Evolutionary conservation across 129 eudicot species (phyloP).

Genomic region (Daucus carota): DNA sequence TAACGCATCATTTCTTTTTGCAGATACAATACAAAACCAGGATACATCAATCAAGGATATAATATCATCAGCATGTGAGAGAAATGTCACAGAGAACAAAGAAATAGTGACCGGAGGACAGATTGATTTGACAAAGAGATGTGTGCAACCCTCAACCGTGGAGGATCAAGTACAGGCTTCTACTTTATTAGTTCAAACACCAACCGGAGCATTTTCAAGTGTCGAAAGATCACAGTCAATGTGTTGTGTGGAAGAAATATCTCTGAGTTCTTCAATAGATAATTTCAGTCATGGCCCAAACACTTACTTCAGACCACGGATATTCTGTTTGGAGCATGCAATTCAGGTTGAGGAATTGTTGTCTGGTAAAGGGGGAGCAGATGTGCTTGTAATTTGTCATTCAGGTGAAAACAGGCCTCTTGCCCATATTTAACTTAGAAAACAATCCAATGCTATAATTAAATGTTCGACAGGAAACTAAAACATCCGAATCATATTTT

Average conservation of each 20-base stretch:
- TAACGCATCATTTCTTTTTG: too few relatives aligned
- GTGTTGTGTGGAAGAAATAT: slow-evolving; percentile 13
- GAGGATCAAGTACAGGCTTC: slow-evolving; percentile 6
- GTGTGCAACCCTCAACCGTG: background rate
- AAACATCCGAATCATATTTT: background rate
- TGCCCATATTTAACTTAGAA: background rate
- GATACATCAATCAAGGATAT: background rate
- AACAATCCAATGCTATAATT: background rate
- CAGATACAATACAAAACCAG: slow-evolving; percentile 6
- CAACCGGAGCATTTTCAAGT: slow-evolving; percentile 13
- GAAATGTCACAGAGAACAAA: background rate
- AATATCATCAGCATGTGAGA: background rate
- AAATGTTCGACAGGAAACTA: background rate
- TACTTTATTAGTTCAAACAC: background rate
- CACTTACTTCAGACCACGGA: slow-evolving; percentile 54
- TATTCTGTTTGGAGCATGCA: slow-evolving; percentile 95
- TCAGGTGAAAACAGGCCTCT: slow-evolving; percentile 49
- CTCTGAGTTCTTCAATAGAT: slow-evolving; percentile 16
- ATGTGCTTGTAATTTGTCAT: slow-evolving; percentile 83
- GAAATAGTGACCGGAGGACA: background rate
- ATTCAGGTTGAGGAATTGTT: slow-evolving; percentile 59
- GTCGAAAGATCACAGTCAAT: slow-evolving; percentile 16
- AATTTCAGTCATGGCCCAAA: slow-evolving; percentile 36
- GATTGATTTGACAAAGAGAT: background rate
- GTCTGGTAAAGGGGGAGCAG: slow-evolving; percentile 74